Base-by-base conservation (phyloP, 2,329 filamentous ascomycete species). In the Colletotrichum sp. region DNA sequence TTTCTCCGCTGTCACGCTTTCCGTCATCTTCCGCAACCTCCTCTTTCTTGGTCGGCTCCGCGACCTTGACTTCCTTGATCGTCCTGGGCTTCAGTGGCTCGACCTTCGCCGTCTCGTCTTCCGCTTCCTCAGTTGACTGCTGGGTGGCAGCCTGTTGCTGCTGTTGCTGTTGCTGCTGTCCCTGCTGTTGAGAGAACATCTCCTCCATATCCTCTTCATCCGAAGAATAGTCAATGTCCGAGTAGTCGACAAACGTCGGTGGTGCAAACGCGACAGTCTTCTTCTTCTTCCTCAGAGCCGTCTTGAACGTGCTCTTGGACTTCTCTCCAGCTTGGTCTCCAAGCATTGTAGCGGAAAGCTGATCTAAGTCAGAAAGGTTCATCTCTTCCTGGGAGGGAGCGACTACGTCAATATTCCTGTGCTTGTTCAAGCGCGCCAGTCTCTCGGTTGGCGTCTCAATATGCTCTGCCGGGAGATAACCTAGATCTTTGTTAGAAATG, bases 371-470 rank as follows among this genome's bases (percentile, higher is more conserved):
- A 86, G 81, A 49, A 26, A 68, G 49, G n/a, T 74, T 78, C 57
- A 67, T 69, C 71, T 71, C 64, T 65, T 69, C 52, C 60, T 70
- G 32, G 71, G 55, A 59, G 21, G 75, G 55, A 66, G 49, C 67
- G 64, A 83, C 95, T 91, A 98, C 96, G 87, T 99, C 97, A 80
- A 99, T 96, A 82, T 99, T 99, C 82, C 97, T 92, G 86, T 99
- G 97, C 86, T 99, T 99, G 86, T 99, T 99, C 78, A 99, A 87
- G 78, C 97, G 93, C 62, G 97, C 97, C 77, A 99, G 87, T 82
- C 97, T 92, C 88, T 99, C 97, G 18, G 96, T 98, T 4, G 97
- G 97, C 10, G 97, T 99, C 84, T 99, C 97, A 79, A 99, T 99
- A 83, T 99, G 97, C 85, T 99, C 97, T 65, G 97, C 97, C 66